Conservation (phyloP, 768 basidiomycete species). For the Tylopilus balloui region DNA sequence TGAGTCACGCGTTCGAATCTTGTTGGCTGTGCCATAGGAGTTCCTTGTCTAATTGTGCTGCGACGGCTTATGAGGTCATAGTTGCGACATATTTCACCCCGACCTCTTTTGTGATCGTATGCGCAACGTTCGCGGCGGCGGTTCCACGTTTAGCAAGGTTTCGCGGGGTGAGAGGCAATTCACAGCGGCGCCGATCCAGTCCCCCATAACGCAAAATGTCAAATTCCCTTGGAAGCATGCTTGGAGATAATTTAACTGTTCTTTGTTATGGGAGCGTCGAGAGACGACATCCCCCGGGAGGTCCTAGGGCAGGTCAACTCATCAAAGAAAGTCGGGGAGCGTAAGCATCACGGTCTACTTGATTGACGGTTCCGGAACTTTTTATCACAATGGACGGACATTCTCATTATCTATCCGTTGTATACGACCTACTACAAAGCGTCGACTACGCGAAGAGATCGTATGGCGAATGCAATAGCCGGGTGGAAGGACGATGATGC, state of each 20-base stretch:
- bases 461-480: too few relatives aligned
- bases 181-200: background rate
- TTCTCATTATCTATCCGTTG: too few relatives aligned
- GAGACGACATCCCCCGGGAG: background rate
- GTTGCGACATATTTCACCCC: too few relatives aligned
- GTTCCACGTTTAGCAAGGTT: background rate
- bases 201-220: background rate
- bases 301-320: too few relatives aligned
- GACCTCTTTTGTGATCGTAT: background rate
- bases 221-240: background rate
- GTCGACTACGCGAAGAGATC: too few relatives aligned
- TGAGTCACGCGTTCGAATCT: slow-evolving; percentile 19
- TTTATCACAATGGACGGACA: too few relatives aligned
- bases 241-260: too few relatives aligned
- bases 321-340: too few relatives aligned
- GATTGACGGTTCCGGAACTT: too few relatives aligned
- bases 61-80: slow-evolving; percentile 10
- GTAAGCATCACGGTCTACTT: too few relatives aligned
- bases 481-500: too few relatives aligned
- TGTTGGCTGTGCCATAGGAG: slow-evolving; percentile 19
- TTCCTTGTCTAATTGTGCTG: slow-evolving; percentile 17
- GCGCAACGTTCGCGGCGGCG: background rate
- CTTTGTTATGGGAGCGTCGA: background rate
- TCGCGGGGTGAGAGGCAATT: slow-evolving; percentile 1
- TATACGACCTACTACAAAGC: too few relatives aligned